phyloP scores from a whole-genome alignment of 2,329 filamentous ascomycete species.

The Ceratocystis huliohia region DNA sequence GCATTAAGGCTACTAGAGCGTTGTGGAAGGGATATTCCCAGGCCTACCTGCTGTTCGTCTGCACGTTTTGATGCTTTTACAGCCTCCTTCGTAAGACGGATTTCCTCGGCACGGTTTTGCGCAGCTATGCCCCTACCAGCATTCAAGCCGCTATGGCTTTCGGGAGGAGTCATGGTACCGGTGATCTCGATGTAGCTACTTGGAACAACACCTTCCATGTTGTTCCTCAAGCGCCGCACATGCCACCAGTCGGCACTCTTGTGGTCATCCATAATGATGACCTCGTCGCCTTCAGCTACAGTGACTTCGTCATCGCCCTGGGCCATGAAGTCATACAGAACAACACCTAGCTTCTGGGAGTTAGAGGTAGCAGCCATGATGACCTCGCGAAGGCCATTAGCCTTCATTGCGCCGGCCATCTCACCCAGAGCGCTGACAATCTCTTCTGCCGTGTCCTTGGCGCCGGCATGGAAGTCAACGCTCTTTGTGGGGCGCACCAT shows the following conservation, averaged over 20 bases:
- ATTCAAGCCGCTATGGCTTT: slow-evolving; percentile 39
- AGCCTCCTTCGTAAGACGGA: slow-evolving; percentile 69
- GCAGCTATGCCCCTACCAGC: slow-evolving; percentile 54
- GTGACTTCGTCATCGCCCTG: slow-evolving; percentile 95
- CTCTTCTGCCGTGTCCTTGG: slow-evolving; percentile 91
- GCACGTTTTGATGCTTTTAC: slow-evolving; percentile 38
- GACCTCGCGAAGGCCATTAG: slow-evolving; percentile 74
- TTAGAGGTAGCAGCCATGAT: slow-evolving; percentile 63
- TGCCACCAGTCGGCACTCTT: slow-evolving; percentile 99
- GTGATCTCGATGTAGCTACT: slow-evolving; percentile 91
- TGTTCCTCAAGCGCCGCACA: slow-evolving; percentile 77
- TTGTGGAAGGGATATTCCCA: slow-evolving; percentile 61
- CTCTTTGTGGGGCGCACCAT: slow-evolving; percentile 85
- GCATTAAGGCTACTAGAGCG: slow-evolving; percentile 66
- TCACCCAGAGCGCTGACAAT: slow-evolving; percentile 83
- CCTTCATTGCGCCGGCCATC: slow-evolving; percentile 70
- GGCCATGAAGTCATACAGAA: slow-evolving; percentile 93
- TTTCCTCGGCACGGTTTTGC: slow-evolving; percentile 67
- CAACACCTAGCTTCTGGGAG: slow-evolving; percentile 64
- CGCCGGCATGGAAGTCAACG: slow-evolving; percentile 90
- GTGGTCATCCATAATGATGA: slow-evolving; percentile 73
- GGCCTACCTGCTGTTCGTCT: slow-evolving; percentile 53
- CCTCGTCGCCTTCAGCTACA: slow-evolving; percentile 78
- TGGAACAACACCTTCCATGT: slow-evolving; percentile 89
- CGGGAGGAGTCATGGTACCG: slow-evolving; percentile 46